Evolutionary conservation across 352 stramenopile species (phyloP).

Genomic region (Blastocystis sp.): DNA sequence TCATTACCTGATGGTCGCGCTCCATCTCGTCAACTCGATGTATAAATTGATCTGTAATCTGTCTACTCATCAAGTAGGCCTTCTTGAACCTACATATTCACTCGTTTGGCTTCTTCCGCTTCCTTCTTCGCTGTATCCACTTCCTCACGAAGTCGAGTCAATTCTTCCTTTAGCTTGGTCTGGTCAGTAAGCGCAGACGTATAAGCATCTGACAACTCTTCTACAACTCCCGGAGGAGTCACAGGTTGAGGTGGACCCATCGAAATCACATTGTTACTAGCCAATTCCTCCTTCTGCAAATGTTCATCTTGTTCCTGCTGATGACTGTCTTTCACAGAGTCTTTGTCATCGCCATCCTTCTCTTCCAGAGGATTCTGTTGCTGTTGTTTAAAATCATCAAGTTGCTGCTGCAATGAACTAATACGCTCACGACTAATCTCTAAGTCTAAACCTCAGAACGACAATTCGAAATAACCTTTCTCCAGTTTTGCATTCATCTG

Average conservation of each 20-base stretch:
- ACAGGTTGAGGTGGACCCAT: slow-evolving; percentile 39
- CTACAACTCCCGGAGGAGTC: neutral
- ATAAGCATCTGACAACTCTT: neutral
- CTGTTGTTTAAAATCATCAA: neutral
- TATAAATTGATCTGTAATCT: slow-evolving; percentile 54
- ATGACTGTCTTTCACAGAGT: neutral
- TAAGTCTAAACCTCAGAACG: neutral
- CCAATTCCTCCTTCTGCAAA: neutral
- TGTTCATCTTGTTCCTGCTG: neutral
- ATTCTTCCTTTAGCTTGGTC: slow-evolving; percentile 11
- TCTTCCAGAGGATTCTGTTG: neutral
- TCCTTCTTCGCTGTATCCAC: neutral
- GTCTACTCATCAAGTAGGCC: neutral
- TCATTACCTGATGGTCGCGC: slow-evolving; percentile 12
- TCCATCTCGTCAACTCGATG: slow-evolving; percentile 35
- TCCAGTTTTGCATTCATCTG: slow-evolving; percentile 42
- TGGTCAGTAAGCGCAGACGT: neutral
- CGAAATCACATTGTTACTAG: neutral
- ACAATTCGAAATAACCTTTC: slow-evolving; percentile 1
- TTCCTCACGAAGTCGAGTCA: neutral
- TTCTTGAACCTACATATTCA: slow-evolving; percentile 29
- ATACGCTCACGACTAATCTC: slow-evolving; percentile 25
- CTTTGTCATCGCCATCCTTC: neutral
- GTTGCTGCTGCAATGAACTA: slow-evolving; percentile 17
- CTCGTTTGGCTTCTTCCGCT: neutral